A percentile compares a stretch with the other conserved stretches of the same genome.
Evolutionary conservation across 805 yeast species (phyloP).

Genomic region (Suhomyces vadensis): DNA sequence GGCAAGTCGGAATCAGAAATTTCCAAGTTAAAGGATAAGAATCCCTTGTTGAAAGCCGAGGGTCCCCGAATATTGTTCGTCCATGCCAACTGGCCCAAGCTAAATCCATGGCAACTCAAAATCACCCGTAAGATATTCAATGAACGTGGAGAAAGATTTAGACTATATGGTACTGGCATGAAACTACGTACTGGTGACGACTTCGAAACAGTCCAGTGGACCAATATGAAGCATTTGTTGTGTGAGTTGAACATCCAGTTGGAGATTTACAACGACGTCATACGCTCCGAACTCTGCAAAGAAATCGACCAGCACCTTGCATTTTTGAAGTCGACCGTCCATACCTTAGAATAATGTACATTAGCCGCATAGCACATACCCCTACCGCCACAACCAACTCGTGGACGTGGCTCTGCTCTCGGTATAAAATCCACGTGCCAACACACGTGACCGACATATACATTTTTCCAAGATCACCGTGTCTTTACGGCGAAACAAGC

Average conservation of each 20-base stretch:
- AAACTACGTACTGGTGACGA: constrained; percentile 53
- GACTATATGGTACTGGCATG: constrained; percentile 62
- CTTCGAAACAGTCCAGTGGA: constrained; percentile 61
- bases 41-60: constrained; percentile 10
- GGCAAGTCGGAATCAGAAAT: constrained; percentile 10
- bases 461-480: too few species aligned
- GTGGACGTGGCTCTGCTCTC: too few species aligned
- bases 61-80: constrained; percentile 48
- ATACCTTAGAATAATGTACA: constrained; percentile 36
- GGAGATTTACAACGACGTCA: constrained; percentile 44
- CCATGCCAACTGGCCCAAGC: constrained; percentile 68
- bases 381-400: too few species aligned
- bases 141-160: constrained; percentile 47
- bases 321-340: constrained; percentile 39
- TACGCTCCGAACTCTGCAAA: constrained; percentile 45
- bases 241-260: constrained; percentile 52
- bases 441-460: too few species aligned
- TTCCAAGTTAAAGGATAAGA: constrained; percentile 9
- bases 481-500: too few species aligned
- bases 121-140: constrained; percentile 41
- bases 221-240: constrained; percentile 52
- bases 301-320: constrained; percentile 51
- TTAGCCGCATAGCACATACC: too few species aligned
- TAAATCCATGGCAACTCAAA: constrained; percentile 59
- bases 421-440: too few species aligned